Conservation (phyloP, 768 basidiomycete genomes). For the Porphyrellus cyaneotinctus region DNA sequence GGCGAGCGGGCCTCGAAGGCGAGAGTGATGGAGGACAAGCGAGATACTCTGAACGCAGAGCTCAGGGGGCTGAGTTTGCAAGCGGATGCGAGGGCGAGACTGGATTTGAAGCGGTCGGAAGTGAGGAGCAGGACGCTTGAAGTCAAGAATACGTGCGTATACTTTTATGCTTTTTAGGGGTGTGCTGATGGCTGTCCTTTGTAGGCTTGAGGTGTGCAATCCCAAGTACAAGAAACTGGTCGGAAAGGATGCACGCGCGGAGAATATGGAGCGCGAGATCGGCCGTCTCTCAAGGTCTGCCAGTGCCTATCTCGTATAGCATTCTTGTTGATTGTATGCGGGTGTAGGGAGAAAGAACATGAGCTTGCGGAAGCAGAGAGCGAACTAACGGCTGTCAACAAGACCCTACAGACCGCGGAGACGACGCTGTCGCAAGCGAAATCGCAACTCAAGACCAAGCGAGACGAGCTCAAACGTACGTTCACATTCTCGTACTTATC, state of each 20-base stretch:
- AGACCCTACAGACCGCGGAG: slow-evolving; percentile 60
- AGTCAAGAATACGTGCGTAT: slow-evolving; percentile 61
- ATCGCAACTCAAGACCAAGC: slow-evolving; percentile 57
- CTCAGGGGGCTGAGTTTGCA: slow-evolving; percentile 69
- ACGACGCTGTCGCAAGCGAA: slow-evolving; percentile 57
- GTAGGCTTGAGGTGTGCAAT: slow-evolving; percentile 60
- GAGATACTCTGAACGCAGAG: slow-evolving; percentile 69
- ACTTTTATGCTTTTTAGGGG: neutral
- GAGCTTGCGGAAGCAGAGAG: slow-evolving; percentile 41
- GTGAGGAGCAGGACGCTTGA: slow-evolving; percentile 61
- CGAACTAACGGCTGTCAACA: slow-evolving; percentile 42
- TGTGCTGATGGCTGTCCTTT: slow-evolving; percentile 3
- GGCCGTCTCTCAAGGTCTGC: slow-evolving; percentile 54
- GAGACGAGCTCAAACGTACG: slow-evolving; percentile 58
- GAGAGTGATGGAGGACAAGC: slow-evolving; percentile 60
- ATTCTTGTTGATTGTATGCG: neutral
- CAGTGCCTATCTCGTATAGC: neutral
- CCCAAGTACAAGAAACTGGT: slow-evolving; percentile 61
- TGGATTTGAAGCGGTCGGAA: slow-evolving; percentile 72
- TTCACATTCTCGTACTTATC: neutral
- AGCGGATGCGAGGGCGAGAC: slow-evolving; percentile 73
- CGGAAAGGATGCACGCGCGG: slow-evolving; percentile 53
- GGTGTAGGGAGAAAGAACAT: slow-evolving; percentile 60
- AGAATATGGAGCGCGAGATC: slow-evolving; percentile 72
- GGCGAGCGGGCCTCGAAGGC: slow-evolving; percentile 49